Conservation (phyloP, 768 basidiomycete genomes). For the Pisolithus microcarpus region DNA sequence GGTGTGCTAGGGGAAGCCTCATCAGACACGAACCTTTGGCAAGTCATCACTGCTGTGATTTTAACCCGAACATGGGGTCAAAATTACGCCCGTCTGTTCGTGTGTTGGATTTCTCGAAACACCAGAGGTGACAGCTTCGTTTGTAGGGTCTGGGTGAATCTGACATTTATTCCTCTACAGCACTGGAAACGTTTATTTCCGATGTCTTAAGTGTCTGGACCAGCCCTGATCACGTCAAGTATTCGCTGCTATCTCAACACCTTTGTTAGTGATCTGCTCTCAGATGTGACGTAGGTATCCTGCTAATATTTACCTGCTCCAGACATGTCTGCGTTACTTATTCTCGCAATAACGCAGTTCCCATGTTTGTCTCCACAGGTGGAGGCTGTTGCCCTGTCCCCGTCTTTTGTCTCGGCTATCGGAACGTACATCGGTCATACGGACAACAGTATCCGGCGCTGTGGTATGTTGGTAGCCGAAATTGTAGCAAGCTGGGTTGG, state of each 20-base stretch:
- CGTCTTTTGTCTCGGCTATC: slow-evolving; percentile 61
- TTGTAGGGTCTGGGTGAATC: background rate
- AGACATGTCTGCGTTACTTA: slow-evolving; percentile 72
- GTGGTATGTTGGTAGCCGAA: slow-evolving; percentile 93
- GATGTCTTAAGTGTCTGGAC: slow-evolving; percentile 63
- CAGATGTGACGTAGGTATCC: background rate
- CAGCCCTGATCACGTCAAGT: slow-evolving; percentile 68
- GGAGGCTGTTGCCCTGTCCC: slow-evolving; percentile 42
- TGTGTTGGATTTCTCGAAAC: slow-evolving; percentile 60
- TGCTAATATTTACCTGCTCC: background rate
- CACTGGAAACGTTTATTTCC: slow-evolving; percentile 41
- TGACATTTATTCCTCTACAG: slow-evolving; percentile 20
- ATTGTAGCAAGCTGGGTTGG: slow-evolving; percentile 54
- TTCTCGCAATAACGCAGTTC: slow-evolving; percentile 59
- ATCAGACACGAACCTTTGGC: slow-evolving; percentile 45
- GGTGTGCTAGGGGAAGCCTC: slow-evolving; percentile 46
- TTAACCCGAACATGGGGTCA: slow-evolving; percentile 54
- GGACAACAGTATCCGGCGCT: slow-evolving; percentile 67
- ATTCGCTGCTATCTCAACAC: slow-evolving; percentile 69
- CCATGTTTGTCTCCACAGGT: slow-evolving; percentile 42
- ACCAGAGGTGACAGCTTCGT: slow-evolving; percentile 24
- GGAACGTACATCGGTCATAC: slow-evolving; percentile 72
- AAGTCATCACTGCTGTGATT: slow-evolving; percentile 38
- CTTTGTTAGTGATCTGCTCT: slow-evolving; percentile 47
- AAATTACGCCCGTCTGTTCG: slow-evolving; percentile 52